Evolutionary conservation across 495 filamentous ascomycete genomes (phyloP).

Genomic region (Penicillium argentinense): DNA sequence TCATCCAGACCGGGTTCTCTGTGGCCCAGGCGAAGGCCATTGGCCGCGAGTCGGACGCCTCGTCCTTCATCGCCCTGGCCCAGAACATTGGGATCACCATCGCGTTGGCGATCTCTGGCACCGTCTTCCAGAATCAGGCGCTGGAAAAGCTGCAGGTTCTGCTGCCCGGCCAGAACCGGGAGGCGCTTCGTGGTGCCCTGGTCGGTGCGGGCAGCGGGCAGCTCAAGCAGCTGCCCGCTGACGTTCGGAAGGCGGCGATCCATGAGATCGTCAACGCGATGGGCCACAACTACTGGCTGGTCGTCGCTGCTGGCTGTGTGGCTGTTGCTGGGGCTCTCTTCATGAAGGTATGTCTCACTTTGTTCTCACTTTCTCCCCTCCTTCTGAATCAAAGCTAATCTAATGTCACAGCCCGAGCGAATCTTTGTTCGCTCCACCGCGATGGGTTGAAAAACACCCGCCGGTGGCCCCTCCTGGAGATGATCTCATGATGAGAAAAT

Average conservation of each 20-base stretch:
- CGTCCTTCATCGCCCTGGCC: constrained; percentile 53
- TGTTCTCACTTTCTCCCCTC: neutral
- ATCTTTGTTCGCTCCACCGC: too few species aligned
- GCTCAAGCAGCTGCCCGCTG: constrained; percentile 33
- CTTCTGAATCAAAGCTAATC: too few species aligned
- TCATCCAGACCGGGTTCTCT: constrained; percentile 52
- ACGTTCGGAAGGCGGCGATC: constrained; percentile 38
- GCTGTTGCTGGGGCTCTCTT: constrained; percentile 40
- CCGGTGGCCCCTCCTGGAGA: too few species aligned
- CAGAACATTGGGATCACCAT: constrained; percentile 56
- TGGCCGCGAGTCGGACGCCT: constrained; percentile 37
- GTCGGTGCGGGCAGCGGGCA: constrained; percentile 45
- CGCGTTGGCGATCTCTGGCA: constrained; percentile 55
- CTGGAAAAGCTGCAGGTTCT: constrained; percentile 13
- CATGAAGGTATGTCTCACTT: constrained; percentile 42
- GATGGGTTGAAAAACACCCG: too few species aligned
- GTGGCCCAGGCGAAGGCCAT: constrained; percentile 50
- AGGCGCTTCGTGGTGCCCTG: constrained; percentile 46
- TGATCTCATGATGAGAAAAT: too few species aligned
- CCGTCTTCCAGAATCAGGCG: constrained; percentile 52
- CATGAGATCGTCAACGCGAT: constrained; percentile 51
- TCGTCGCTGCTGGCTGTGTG: constrained; percentile 48
- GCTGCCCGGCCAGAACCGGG: constrained; percentile 34
- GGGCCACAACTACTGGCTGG: constrained; percentile 50
- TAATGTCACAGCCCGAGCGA: too few species aligned